A percentile compares a stretch with the other conserved stretches of the same genome.
Evolutionary conservation across 2,329 filamentous ascomycete genomes (phyloP).

Genomic region (Lachnellula arida): DNA sequence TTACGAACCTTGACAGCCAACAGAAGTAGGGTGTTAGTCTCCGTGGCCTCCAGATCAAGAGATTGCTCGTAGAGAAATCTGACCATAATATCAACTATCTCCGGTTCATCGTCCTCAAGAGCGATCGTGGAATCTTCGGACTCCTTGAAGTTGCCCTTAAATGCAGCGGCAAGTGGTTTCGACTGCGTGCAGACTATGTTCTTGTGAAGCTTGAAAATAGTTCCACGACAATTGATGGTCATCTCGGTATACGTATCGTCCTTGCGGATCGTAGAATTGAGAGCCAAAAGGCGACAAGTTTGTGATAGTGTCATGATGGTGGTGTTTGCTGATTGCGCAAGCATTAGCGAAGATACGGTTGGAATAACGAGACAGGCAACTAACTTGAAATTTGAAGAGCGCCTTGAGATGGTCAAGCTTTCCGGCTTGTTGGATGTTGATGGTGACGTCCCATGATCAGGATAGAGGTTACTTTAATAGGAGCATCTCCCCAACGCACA

Average conservation of each 20-base stretch:
- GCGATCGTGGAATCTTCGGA: not conserved
- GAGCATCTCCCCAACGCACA: too few species aligned
- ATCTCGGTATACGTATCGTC: conserved; percentile 8
- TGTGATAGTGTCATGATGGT: not conserved
- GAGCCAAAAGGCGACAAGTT: not conserved
- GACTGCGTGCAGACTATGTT: conserved; percentile 8
- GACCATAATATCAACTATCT: not conserved
- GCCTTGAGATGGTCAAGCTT: too few species aligned
- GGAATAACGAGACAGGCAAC: too few species aligned
- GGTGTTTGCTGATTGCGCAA: not conserved
- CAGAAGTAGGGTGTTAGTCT: not conserved
- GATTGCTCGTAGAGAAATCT: not conserved
- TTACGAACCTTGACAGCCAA: not conserved
- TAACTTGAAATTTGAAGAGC: too few species aligned
- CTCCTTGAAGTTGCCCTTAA: not conserved
- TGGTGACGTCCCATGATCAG: too few species aligned
- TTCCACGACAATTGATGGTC: not conserved
- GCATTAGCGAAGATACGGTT: too few species aligned
- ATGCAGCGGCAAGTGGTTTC: conserved; percentile 1
- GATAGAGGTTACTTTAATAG: not conserved
- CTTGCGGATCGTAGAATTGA: not conserved
- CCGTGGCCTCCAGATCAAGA: not conserved
- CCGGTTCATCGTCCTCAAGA: not conserved
- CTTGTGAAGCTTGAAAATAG: conserved; percentile 14
- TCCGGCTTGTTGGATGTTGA: too few species aligned